These are phyloP conservation scores for Salix suchowensis DNA, from an alignment of 345 rosid species.

Conservation along the genomic window DNA sequence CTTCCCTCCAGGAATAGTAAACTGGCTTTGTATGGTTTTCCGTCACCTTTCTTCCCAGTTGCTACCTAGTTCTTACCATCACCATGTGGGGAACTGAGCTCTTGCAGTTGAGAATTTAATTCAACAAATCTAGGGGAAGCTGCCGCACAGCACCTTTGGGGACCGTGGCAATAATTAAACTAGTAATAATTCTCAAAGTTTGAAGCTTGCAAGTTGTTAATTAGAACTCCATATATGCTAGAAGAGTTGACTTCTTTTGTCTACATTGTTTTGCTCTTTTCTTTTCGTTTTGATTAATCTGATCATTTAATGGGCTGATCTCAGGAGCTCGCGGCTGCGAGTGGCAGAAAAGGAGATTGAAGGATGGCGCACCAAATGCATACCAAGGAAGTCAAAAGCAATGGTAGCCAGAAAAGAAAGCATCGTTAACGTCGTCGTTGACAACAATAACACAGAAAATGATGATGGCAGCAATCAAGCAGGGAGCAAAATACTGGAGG, in stretches of 20 bases:
- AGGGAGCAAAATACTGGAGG: conserved; percentile 9
- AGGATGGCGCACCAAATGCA: conserved; percentile 40
- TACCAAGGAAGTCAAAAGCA: conserved; percentile 42
- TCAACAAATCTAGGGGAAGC: not conserved
- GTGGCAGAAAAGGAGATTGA: conserved; percentile 33
- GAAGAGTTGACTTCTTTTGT: not conserved
- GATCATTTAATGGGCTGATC: not conserved
- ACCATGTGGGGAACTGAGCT: not conserved
- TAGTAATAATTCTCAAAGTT: not conserved
- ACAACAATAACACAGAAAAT: not conserved
- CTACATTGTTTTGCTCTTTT: not conserved
- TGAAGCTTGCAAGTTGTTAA: not conserved
- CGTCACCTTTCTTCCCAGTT: not conserved
- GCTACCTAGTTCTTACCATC: not conserved
- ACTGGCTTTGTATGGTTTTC: not conserved
- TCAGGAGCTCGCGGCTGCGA: conserved; percentile 44
- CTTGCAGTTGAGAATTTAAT: not conserved
- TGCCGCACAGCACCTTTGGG: not conserved
- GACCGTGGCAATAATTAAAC: not conserved
- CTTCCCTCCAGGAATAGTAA: not conserved
- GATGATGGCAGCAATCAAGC: not conserved
- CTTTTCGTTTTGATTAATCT: not conserved
- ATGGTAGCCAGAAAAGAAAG: conserved; percentile 31
- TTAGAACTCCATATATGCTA: not conserved
- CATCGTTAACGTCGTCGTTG: not conserved